These are phyloP conservation scores for Podaxis pistillaris DNA, from an alignment of 768 basidiomycete species.

Conservation along the genomic window DNA sequence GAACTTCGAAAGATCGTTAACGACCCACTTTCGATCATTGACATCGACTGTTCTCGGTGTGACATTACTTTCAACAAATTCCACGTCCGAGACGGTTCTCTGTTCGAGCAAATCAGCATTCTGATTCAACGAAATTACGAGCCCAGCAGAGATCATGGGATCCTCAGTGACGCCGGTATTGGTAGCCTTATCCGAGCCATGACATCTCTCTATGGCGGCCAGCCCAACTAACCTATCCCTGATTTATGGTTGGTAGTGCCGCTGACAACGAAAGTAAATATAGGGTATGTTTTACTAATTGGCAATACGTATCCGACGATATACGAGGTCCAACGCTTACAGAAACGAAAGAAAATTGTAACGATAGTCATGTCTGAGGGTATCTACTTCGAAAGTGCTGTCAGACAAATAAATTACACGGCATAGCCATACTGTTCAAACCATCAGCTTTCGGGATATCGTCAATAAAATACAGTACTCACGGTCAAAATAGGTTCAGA, in stretches of 20 bases:
- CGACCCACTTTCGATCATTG: not conserved
- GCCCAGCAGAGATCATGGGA: not conserved
- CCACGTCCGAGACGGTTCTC: not conserved
- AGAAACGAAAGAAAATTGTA: not conserved
- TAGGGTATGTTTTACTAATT: not conserved
- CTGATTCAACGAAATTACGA: not conserved
- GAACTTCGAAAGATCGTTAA: not conserved
- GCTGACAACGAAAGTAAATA: no score
- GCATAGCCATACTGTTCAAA: conserved; percentile 1
- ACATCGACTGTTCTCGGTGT: not conserved
- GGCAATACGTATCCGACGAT: not conserved
- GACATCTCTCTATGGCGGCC: not conserved
- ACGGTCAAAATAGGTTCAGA: not conserved
- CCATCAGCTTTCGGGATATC: not conserved
- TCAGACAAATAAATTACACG: not conserved
- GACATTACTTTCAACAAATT: conserved; percentile 2
- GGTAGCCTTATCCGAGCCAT: not conserved
- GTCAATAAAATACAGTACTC: not conserved
- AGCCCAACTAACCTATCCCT: not conserved
- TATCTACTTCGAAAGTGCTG: not conserved
- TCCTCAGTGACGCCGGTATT: not conserved
- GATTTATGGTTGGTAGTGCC: no score
- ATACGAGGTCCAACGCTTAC: not conserved
- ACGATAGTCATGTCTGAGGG: not conserved
- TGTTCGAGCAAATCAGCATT: not conserved